Evolutionary conservation across 2,329 filamentous ascomycete genomes (phyloP), one percentile per base, ranked within the genome.

Genomic region (Claviceps quebecensis): DNA sequence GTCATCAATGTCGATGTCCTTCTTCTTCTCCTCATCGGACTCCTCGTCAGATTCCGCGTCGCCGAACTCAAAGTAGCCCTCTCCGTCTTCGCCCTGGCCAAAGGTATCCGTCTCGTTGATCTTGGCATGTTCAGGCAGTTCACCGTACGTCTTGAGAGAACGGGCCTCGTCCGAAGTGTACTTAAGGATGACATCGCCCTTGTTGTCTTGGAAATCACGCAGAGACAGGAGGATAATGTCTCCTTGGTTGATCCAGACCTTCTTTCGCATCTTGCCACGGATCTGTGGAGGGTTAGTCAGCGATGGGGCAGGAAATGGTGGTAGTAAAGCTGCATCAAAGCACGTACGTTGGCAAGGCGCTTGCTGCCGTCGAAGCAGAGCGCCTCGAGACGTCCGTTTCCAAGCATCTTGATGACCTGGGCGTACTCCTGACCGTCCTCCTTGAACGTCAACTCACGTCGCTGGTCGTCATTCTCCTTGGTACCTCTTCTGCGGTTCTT

Each of bases 81-180:
- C 88, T 70, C 93, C 91, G 69, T 95, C 86, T 70, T 89, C 90
- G 69, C 90, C 87, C 70, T 90, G 87, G 64, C 87, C 81, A 65
- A 85, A 95, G 47, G 88, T 95, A 71, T 97, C 93, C 58, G 89
- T 95, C 81, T 98, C 93, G 81, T 98, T 98, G 81, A 98, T 98
- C 85, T 97, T 97, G 69, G 93, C 93, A 65, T 82, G 86, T 74
- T 97, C 93, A 60, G 93, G 93, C 55, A 98, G 78, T 72, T 98
- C 93, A 69, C 93, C 93, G 71, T 97, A 97, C 56, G 89, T 87
- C 76, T 97, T 97, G 64, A 98, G 80, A 60, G 83, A 86, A 66
- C 93, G 84, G 63, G 93, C 93, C 76, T 97, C 93, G 67, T 98
- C 93, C 72, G 88, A 84, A 53, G 81, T 87, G 80, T 96, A 95